These are phyloP conservation scores for Scutellaria minor DNA, from an alignment of 257 asterid genomes.

Conservation along the genomic window DNA sequence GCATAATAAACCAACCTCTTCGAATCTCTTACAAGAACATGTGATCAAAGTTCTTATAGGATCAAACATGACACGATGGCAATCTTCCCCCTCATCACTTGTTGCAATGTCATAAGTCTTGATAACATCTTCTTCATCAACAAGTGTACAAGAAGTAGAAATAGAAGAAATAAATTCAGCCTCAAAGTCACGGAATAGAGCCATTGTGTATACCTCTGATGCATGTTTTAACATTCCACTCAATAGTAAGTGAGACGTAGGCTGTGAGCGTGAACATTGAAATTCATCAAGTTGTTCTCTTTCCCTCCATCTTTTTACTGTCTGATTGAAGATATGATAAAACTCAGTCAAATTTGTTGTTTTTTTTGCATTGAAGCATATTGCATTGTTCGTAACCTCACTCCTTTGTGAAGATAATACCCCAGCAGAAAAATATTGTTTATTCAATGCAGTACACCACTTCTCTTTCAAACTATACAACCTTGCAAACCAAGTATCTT, in stretches of 20 bases:
- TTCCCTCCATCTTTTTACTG: not conserved
- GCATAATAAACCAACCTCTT: conserved; percentile 10
- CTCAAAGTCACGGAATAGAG: conserved; percentile 10
- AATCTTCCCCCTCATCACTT: not conserved
- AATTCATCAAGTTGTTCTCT: not conserved
- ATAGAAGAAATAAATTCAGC: conserved; percentile 9
- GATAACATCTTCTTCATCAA: not conserved
- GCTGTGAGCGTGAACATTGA: not conserved
- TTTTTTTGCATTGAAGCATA: conserved; percentile 4
- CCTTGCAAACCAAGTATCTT: not conserved
- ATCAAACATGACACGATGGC: not conserved
- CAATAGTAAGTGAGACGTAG: not conserved
- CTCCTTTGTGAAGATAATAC: not conserved
- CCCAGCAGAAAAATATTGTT: not conserved
- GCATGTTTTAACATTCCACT: conserved; percentile 12
- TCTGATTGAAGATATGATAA: not conserved
- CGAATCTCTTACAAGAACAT: conserved; percentile 22
- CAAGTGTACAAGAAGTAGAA: not conserved
- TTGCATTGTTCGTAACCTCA: not conserved
- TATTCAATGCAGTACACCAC: not conserved
- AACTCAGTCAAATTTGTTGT: not conserved
- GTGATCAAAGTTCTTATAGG: not conserved
- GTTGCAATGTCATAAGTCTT: not conserved
- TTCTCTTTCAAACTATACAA: not conserved
- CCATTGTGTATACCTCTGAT: conserved; percentile 11